These are phyloP conservation scores for Cichorium intybus DNA, from an alignment of 140 eudicot genomes.

Conservation along the genomic window DNA sequence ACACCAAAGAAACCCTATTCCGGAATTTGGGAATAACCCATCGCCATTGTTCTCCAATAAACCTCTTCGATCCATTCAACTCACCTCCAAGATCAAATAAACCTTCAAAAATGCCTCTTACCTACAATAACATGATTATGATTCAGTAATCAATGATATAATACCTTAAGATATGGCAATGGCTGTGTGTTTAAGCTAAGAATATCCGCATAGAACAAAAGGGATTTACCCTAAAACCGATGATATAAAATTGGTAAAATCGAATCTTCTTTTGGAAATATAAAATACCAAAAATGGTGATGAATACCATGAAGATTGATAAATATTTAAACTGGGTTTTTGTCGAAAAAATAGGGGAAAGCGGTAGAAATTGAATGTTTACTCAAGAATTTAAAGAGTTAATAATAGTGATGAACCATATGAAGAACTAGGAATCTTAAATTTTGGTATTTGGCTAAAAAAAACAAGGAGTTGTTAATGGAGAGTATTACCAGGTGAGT, in stretches of 20 bases:
- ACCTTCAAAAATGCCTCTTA: conserved; percentile 16
- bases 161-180: conserved; percentile 15
- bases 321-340: conserved; percentile 4
- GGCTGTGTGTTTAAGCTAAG: conserved; percentile 24
- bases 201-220: conserved; percentile 15
- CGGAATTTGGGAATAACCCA: conserved; percentile 46
- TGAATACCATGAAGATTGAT: conserved; percentile 2
- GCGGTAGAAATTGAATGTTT: conserved; percentile 12
- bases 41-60: conserved; percentile 35
- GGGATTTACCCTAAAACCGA: conserved; percentile 15
- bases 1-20: conserved; percentile 60
- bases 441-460: neutral
- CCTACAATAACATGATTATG: conserved; percentile 28
- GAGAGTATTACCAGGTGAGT: conserved; percentile 37
- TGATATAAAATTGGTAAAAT: conserved; percentile 21
- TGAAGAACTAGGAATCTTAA: neutral
- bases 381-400: neutral
- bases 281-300: conserved; percentile 12
- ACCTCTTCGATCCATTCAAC: conserved; percentile 43
- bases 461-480: conserved; percentile 5
- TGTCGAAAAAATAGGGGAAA: conserved; percentile 1
- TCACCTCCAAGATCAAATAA: conserved; percentile 28
- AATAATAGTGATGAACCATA: conserved; percentile 5
- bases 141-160: conserved; percentile 3
- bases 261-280: conserved; percentile 24